Percentiles rank a stretch among this genome's conserved stretches.
Evolutionary conservation across 2,329 filamentous ascomycete species (phyloP).

Genomic region (Fusarium heterosporum): DNA sequence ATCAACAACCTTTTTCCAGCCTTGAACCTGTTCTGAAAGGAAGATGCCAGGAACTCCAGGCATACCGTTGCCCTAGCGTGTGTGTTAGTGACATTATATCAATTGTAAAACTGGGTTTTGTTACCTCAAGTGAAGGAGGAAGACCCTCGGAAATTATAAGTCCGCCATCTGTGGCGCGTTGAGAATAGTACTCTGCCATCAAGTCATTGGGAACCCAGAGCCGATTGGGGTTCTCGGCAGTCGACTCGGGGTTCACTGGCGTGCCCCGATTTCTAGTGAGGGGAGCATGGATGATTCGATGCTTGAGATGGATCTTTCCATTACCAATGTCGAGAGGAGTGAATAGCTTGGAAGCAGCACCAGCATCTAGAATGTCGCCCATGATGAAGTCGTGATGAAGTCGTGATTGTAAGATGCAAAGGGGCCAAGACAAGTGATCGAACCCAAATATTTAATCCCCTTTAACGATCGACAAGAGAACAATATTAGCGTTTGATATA

Average conservation of each 20-base stretch:
- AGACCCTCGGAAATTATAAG: constrained; percentile 60
- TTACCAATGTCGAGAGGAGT: constrained; percentile 52
- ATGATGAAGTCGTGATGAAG: constrained; percentile 4
- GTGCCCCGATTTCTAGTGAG: constrained; percentile 65
- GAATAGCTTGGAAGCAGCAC: constrained; percentile 46
- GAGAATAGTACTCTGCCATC: constrained; percentile 58
- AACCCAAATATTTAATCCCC: constrained; percentile 8
- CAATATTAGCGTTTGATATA: not conserved
- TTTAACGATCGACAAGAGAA: not conserved
- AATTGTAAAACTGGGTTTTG: not conserved
- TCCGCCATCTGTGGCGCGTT: constrained; percentile 57
- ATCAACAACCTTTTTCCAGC: constrained; percentile 69
- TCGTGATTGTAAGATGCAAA: not conserved
- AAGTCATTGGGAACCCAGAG: constrained; percentile 55
- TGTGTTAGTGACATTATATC: not conserved
- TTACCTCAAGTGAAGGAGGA: constrained; percentile 58
- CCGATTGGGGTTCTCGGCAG: constrained; percentile 59
- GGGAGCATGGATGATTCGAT: constrained; percentile 64
- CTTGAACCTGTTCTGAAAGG: constrained; percentile 63
- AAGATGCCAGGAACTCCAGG: constrained; percentile 69
- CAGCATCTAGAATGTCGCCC: constrained; percentile 26
- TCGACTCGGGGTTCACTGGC: constrained; percentile 56
- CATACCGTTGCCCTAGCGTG: constrained; percentile 47
- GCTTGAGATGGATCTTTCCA: constrained; percentile 60
- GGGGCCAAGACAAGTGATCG: not conserved